phyloP scores from a whole-genome alignment of 2,329 filamentous ascomycete species.

The Ceratocystis colombiana region DNA sequence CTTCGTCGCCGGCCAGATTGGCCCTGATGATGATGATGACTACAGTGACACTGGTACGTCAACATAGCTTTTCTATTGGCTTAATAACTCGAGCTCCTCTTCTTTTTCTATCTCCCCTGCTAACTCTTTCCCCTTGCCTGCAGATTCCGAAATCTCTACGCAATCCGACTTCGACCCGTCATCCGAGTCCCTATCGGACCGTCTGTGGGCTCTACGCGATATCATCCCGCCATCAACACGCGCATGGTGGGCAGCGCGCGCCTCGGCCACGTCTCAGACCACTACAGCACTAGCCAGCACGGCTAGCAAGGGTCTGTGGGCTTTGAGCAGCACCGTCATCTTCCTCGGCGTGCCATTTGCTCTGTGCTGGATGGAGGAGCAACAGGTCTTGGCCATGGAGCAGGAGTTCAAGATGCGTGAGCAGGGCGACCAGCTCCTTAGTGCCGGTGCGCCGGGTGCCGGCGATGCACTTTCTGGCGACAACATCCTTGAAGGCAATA shows the following conservation, averaged over 20 bases:
- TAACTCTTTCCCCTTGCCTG: conserved; percentile 17
- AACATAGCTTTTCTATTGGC: background rate
- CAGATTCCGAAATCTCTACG: conserved; percentile 76
- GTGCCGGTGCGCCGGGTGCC: conserved; percentile 34
- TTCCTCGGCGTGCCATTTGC: conserved; percentile 89
- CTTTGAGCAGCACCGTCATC: conserved; percentile 79
- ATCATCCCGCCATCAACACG: conserved; percentile 65
- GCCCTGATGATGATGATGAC: conserved; percentile 74
- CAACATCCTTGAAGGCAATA: conserved; percentile 30
- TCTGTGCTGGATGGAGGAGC: conserved; percentile 86
- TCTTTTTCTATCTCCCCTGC: background rate
- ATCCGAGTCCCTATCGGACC: conserved; percentile 54
- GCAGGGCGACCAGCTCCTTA: conserved; percentile 64
- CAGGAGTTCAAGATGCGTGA: conserved; percentile 94
- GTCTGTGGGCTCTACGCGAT: conserved; percentile 62
- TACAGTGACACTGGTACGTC: conserved; percentile 81
- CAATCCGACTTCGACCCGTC: conserved; percentile 59
- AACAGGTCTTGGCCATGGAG: conserved; percentile 96
- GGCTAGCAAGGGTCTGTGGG: conserved; percentile 80
- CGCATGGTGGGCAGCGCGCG: conserved; percentile 53
- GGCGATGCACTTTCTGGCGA: conserved; percentile 29
- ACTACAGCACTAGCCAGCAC: conserved; percentile 52
- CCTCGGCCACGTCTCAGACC: conserved; percentile 43
- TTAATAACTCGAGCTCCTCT: too few species aligned
- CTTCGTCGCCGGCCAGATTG: conserved; percentile 62